Conservation (phyloP, 768 basidiomycete genomes). For the Podaxis sp. region DNA sequence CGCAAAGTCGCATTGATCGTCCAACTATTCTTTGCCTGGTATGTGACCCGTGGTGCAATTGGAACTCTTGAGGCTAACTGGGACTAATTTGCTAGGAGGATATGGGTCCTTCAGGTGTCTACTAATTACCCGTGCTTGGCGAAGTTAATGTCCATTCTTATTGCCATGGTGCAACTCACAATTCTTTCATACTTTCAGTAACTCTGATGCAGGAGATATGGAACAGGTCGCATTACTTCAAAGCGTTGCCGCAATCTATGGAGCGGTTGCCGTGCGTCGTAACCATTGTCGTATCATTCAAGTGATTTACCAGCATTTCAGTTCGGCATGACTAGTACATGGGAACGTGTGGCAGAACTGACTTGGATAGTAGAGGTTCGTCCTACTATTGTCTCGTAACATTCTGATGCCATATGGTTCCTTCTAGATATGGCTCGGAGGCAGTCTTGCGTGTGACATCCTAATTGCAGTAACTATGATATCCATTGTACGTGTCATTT, state of each 20-base stretch:
- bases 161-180: slow-evolving; percentile 8
- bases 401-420: neutral
- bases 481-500: slow-evolving; percentile 11
- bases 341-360: slow-evolving; percentile 5
- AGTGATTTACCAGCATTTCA: neutral
- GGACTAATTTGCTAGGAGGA: slow-evolving; percentile 7
- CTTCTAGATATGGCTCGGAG: slow-evolving; percentile 14
- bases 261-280: slow-evolving; percentile 3
- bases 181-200: neutral
- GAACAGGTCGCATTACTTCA: neutral
- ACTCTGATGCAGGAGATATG: neutral
- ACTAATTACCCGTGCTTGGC: neutral
- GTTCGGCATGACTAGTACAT: slow-evolving; percentile 4
- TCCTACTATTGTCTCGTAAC: neutral
- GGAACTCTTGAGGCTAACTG: neutral
- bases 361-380: slow-evolving; percentile 5
- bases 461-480: slow-evolving; percentile 17
- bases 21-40: slow-evolving; percentile 17
- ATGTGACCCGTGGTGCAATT: neutral
- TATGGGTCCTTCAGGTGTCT: slow-evolving; percentile 11
- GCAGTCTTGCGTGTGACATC: slow-evolving; percentile 16
- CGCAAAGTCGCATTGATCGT: slow-evolving; percentile 7
- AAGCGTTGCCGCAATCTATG: slow-evolving; percentile 7
- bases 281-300: neutral
- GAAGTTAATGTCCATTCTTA: slow-evolving; percentile 5